Evolutionary conservation across 1,284 basidiomycete species (phyloP).

Genomic region (Papiliotrema nemorosa): DNA sequence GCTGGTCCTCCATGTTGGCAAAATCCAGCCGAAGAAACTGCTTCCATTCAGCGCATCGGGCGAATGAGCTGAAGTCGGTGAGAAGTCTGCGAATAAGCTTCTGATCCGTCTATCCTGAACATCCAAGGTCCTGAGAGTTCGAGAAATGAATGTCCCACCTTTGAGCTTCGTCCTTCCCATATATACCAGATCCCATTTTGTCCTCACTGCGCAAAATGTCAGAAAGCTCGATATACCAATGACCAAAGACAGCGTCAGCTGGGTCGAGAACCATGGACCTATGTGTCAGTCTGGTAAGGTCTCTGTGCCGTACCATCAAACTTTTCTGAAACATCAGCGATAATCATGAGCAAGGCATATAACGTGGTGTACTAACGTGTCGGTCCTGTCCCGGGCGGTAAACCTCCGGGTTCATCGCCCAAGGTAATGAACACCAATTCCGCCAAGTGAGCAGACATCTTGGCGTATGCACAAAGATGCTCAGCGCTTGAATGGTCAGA

Average conservation of each 20-base stretch:
- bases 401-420: not conserved
- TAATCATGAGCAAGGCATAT: not conserved
- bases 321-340: slow-evolving; percentile 19
- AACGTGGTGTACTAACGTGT: slow-evolving; percentile 11
- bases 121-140: too few species aligned
- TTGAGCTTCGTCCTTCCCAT: slow-evolving; percentile 91
- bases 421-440: not conserved
- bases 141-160: slow-evolving; percentile 55
- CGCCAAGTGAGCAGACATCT: not conserved
- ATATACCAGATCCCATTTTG: slow-evolving; percentile 82
- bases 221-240: slow-evolving; percentile 80
- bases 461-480: not conserved
- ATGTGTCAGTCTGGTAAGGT: not conserved
- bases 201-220: slow-evolving; percentile 81
- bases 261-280: slow-evolving; percentile 66
- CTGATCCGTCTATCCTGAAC: too few species aligned
- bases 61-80: slow-evolving; percentile 33
- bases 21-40: slow-evolving; percentile 86
- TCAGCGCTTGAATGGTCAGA: not conserved
- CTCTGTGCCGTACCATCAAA: slow-evolving; percentile 23
- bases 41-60: slow-evolving; percentile 24
- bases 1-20: slow-evolving; percentile 83
- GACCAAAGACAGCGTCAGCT: slow-evolving; percentile 70
- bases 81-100: slow-evolving; percentile 33
- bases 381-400: slow-evolving; percentile 18